Base-by-base conservation (phyloP, 1,284 basidiomycete species). In the Sanghuangporus sanghuang region DNA sequence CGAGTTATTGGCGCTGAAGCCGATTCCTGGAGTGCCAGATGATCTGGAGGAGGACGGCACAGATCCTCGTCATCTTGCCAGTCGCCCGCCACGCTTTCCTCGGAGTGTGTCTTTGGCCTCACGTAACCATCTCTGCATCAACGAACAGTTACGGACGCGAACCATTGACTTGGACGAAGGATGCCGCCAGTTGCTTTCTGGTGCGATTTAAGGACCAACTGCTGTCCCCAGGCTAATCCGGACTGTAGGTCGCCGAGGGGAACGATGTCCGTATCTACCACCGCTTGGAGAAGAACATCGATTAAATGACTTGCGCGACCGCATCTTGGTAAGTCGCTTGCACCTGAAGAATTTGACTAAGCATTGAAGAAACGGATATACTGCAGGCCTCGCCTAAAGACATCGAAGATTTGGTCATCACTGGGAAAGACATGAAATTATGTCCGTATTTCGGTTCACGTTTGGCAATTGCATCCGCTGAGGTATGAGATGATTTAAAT, bases 371-470 rank as follows among this genome's bases (percentile, higher is more conserved):
- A 46, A 59, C 61, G 7, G 27, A 2, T 32, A 2, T 7, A 57
- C 11, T 39, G 7, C 62, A 95, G 93, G 90, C 93, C 0, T 81
- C 84, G 1, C 93, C 96, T 0, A 93, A 92, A 72, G 96, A 98
- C 68, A 98, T 99, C 6, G 96, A 98, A 73, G 96, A 98, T 68
- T 82, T 98, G 5, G 93, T 93, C 0, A 74, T 75, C 9, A 78
- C 89, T 3, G 96, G 96, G 7, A 78, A 75, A 71, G 79, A 77
- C 50, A 76, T 83, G 4, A 81, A 88, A 56, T 88, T 86, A 1
- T 99, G 97, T 72, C 95, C 96, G 0, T 99, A 99, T 76, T 99
- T 97, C 75, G 94, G 91, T 2, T 91, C 94, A 4, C 80, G 96
- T 54, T 80, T 84, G 59, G 94, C 94, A 8, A 92, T 98, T 58